phyloP scores from a whole-genome alignment of 208 protist species.

The Crithidia mellificae region DNA sequence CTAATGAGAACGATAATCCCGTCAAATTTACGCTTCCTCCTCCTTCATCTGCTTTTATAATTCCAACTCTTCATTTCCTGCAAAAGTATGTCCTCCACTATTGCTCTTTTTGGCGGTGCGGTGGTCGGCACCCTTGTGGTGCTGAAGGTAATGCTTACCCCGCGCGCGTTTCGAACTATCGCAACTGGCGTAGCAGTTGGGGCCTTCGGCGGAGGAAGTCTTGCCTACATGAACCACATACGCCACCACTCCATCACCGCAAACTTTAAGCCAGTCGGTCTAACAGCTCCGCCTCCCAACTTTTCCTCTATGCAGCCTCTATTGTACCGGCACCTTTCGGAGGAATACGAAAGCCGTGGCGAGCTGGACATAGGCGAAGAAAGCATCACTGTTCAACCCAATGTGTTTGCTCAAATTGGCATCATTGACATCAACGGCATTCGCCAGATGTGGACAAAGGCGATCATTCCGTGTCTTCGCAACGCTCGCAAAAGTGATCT shows the following conservation, averaged over 20 bases:
- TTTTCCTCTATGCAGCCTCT: constrained; percentile 48
- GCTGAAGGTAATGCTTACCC: constrained; percentile 42
- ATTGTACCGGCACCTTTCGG: constrained; percentile 58
- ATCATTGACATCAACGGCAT: constrained; percentile 71
- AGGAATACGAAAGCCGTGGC: constrained; percentile 63
- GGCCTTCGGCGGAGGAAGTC: constrained; percentile 32
- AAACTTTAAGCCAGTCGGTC: constrained; percentile 35
- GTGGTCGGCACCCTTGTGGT: constrained; percentile 34
- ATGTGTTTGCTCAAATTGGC: constrained; percentile 82
- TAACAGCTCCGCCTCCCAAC: constrained; percentile 43
- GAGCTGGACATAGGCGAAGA: constrained; percentile 68
- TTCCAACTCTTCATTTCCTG: not conserved
- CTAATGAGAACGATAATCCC: too few species aligned
- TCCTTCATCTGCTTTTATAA: too few species aligned
- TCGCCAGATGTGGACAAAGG: constrained; percentile 74
- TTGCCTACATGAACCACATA: constrained; percentile 56
- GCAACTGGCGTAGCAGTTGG: constrained; percentile 38
- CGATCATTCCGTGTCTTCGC: constrained; percentile 51
- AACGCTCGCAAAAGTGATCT: constrained; percentile 15
- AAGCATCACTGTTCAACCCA: constrained; percentile 66
- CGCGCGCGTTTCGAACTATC: constrained; percentile 44
- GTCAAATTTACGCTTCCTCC: too few species aligned
- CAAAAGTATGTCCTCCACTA: constrained; percentile 32
- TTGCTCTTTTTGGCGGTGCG: constrained; percentile 41
- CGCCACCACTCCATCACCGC: constrained; percentile 59